Percentiles rank a stretch among this genome's conserved stretches.
Conservation (phyloP, 805 yeast species). For the Cyberlindnera euphorbiiphila region DNA sequence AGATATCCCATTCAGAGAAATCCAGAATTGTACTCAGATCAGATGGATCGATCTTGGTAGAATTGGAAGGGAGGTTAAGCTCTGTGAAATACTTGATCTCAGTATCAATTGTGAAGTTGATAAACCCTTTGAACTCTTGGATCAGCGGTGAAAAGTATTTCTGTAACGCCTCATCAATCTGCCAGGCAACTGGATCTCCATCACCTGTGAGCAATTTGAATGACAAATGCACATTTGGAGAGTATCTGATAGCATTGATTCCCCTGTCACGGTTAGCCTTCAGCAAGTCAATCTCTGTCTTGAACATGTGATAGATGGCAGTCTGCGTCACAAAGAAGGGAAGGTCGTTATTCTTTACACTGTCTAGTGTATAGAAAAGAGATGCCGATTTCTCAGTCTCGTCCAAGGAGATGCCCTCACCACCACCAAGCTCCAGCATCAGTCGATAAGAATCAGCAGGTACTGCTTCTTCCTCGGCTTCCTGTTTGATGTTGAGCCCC, state of each 20-base stretch:
- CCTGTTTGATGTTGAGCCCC: conserved; percentile 29
- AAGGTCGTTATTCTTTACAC: conserved; percentile 53
- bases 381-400: conserved; percentile 36
- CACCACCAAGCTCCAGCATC: conserved; percentile 36
- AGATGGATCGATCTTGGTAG: conserved; percentile 34
- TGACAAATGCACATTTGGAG: conserved; percentile 71
- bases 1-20: conserved; percentile 78
- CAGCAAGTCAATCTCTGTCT: conserved; percentile 36
- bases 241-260: conserved; percentile 33
- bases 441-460: conserved; percentile 32
- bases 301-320: conserved; percentile 42
- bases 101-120: conserved; percentile 74
- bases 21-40: conserved; percentile 77
- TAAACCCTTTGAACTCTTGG: conserved; percentile 45
- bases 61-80: conserved; percentile 28
- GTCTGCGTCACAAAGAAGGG: conserved; percentile 60
- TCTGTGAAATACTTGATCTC: conserved; percentile 64
- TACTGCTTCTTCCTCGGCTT: conserved; percentile 12
- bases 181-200: conserved; percentile 69
- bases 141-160: conserved; percentile 53
- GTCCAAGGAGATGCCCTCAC: conserved; percentile 43
- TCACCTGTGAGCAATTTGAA: conserved; percentile 71
- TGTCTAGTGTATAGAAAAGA: conserved; percentile 38
- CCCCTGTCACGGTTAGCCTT: conserved; percentile 18
- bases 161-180: conserved; percentile 52